A percentile compares a stretch with the other conserved stretches of the same genome.
These are phyloP conservation scores for Eucalyptus pauciflora DNA, from an alignment of 345 rosid species.

Conservation along the genomic window DNA sequence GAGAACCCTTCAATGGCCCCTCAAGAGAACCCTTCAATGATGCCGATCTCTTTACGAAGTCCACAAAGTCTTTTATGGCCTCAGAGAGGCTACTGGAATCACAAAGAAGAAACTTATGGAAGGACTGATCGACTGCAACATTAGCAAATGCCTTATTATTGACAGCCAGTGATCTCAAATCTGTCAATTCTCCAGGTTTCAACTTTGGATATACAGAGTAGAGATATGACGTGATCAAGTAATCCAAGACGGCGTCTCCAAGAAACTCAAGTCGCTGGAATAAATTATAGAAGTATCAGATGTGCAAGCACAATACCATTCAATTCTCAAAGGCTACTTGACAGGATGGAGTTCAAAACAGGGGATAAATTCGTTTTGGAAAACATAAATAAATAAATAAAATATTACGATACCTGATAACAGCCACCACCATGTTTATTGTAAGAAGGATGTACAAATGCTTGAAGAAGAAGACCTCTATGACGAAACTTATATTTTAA, in stretches of 20 bases:
- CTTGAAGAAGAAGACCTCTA: slow-evolving; percentile 77
- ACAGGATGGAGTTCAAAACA: background rate
- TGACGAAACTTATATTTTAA: slow-evolving; percentile 48
- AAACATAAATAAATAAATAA: background rate
- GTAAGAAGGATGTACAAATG: slow-evolving; percentile 88
- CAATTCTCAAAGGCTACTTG: background rate
- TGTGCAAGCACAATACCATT: background rate
- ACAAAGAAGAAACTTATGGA: slow-evolving; percentile 44
- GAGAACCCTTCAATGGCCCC: slow-evolving; percentile 8
- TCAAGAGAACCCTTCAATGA: slow-evolving; percentile 12
- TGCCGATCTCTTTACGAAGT: slow-evolving; percentile 20
- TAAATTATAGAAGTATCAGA: slow-evolving; percentile 1
- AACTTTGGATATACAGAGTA: slow-evolving; percentile 69
- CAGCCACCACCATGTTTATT: slow-evolving; percentile 83
- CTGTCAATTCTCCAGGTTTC: slow-evolving; percentile 93
- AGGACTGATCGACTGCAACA: slow-evolving; percentile 51
- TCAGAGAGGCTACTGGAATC: slow-evolving; percentile 46
- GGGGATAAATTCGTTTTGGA: background rate
- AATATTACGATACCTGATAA: slow-evolving; percentile 52
- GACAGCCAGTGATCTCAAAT: slow-evolving; percentile 69
- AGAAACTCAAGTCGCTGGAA: slow-evolving; percentile 92
- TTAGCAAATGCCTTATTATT: slow-evolving; percentile 75
- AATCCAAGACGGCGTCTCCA: slow-evolving; percentile 96
- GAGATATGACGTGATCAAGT: slow-evolving; percentile 75
- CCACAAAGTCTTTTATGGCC: slow-evolving; percentile 43